phyloP scores from a whole-genome alignment of 371 early-diverging fungal genomes.

The Nematocida minor region DNA sequence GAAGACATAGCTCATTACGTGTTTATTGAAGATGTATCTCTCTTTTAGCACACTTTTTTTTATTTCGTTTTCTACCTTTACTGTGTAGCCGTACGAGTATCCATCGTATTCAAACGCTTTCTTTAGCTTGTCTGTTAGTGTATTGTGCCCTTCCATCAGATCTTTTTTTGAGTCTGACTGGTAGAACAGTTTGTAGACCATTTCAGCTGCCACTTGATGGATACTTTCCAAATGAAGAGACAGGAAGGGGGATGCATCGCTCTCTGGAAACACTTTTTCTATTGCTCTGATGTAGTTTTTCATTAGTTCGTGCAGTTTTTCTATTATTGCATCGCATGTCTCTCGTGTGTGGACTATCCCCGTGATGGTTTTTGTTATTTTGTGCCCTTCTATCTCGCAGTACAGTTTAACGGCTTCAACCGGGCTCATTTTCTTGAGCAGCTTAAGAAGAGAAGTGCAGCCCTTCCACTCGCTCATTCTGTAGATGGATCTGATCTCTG shows the following conservation, averaged over 20 bases:
- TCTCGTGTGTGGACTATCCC: not conserved
- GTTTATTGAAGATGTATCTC: constrained; percentile 29
- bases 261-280: constrained; percentile 5
- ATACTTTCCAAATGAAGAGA: not conserved
- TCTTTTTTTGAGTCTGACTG: not conserved
- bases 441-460: not conserved
- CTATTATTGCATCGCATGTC: not conserved
- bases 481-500: not conserved
- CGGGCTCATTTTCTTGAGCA: not conserved
- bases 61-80: not conserved
- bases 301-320: not conserved
- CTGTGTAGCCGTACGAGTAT: constrained; percentile 33
- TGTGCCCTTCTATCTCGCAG: not conserved
- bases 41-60: constrained; percentile 4
- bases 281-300: not conserved
- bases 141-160: not conserved
- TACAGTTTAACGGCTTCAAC: not conserved
- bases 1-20: constrained; percentile 10
- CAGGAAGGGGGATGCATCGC: not conserved
- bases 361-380: not conserved
- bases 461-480: not conserved
- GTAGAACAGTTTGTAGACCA: not conserved
- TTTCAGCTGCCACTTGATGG: not conserved
- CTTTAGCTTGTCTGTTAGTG: not conserved
- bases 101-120: constrained; percentile 30